A percentile compares a stretch with the other conserved stretches of the same genome.
Conservation (phyloP, 345 rosid genomes). For the Balakata baccata region DNA sequence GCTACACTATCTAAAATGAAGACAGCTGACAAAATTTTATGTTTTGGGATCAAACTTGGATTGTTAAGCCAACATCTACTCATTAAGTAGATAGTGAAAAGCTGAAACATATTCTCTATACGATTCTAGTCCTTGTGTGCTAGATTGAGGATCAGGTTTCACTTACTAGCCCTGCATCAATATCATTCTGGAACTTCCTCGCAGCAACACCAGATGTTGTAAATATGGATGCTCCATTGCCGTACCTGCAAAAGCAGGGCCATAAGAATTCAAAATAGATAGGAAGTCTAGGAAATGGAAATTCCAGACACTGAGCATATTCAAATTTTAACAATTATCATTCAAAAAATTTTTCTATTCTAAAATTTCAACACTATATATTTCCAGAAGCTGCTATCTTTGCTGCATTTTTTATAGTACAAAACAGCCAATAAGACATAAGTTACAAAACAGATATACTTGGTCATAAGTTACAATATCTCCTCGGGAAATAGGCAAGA, state of each 20-base stretch:
- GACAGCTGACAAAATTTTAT: no score
- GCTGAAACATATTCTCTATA: neutral
- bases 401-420: neutral
- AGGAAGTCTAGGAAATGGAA: neutral
- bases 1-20: neutral
- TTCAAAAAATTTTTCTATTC: neutral
- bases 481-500: neutral
- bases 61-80: neutral
- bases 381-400: constrained; percentile 3
- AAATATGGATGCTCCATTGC: constrained; percentile 44
- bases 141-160: neutral
- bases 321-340: neutral
- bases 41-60: neutral
- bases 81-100: neutral
- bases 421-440: no score
- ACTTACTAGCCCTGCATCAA: constrained; percentile 39
- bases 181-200: constrained; percentile 45
- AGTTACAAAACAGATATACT: no score
- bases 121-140: neutral
- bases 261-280: constrained; percentile 1
- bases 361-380: neutral
- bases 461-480: neutral
- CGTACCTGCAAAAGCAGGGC: constrained; percentile 23
- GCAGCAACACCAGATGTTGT: constrained; percentile 41
- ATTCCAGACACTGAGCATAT: neutral